Evolutionary conservation across 768 basidiomycete genomes (phyloP).

Genomic region (Arthromyces matolae): DNA sequence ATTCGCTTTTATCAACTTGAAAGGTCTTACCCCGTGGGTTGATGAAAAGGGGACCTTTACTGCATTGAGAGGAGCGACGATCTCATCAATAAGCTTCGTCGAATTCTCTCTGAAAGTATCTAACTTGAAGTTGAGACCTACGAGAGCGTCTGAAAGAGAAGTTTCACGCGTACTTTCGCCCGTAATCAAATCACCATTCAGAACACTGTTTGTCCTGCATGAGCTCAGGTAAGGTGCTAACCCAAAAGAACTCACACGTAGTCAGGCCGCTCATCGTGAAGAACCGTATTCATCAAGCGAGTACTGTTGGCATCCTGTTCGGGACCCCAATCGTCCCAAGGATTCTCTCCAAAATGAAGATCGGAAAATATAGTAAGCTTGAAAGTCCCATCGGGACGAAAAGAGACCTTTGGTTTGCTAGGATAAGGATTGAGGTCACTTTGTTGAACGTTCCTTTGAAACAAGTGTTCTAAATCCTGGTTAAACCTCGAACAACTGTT

Average conservation of each 20-base stretch:
- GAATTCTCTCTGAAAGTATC: conserved; percentile 68
- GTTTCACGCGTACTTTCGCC: conserved; percentile 50
- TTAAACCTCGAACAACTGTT: no score
- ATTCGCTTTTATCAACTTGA: not conserved
- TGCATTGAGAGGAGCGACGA: conserved; percentile 57
- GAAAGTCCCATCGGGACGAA: conserved; percentile 58
- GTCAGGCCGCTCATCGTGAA: conserved; percentile 59
- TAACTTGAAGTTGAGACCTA: conserved; percentile 21
- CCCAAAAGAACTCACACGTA: conserved; percentile 56
- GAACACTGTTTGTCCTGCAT: conserved; percentile 38
- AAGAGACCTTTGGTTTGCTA: conserved; percentile 44
- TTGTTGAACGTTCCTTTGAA: not conserved
- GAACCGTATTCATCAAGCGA: conserved; percentile 51
- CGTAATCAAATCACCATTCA: conserved; percentile 74
- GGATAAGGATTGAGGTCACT: conserved; percentile 35
- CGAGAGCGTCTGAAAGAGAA: not conserved
- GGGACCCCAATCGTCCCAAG: conserved; percentile 66
- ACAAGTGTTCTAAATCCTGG: conserved; percentile 6
- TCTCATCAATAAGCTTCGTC: conserved; percentile 60
- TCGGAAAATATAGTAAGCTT: conserved; percentile 75
- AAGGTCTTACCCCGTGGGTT: conserved; percentile 54
- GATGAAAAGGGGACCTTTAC: conserved; percentile 62
- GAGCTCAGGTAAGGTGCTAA: not conserved
- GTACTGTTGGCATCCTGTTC: conserved; percentile 64
- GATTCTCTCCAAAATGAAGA: conserved; percentile 73